These are phyloP conservation scores for Thuja plicata DNA, from an alignment of 83 land plant species.

Conservation along the genomic window DNA sequence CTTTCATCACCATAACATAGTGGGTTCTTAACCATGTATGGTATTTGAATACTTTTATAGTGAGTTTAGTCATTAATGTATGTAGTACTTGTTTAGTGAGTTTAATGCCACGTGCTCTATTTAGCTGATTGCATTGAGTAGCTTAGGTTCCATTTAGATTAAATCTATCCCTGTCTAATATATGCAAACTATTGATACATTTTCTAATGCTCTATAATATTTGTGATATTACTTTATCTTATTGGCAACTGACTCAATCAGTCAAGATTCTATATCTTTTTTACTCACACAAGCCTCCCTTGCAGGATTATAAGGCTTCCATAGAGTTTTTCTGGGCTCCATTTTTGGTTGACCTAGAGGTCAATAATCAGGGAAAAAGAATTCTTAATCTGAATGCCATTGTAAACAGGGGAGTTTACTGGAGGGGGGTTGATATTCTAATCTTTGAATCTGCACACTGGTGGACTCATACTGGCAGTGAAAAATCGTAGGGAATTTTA, in stretches of 20 bases:
- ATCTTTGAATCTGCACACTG: conserved; percentile 84
- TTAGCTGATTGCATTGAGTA: too few relatives aligned
- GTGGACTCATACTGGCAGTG: conserved; percentile 60
- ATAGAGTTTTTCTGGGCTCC: conserved; percentile 77
- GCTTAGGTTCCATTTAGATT: too few relatives aligned
- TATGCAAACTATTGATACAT: background rate
- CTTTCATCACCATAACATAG: background rate
- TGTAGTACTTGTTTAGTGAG: too few relatives aligned
- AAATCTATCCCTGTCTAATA: background rate
- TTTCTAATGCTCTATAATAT: background rate
- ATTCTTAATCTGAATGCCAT: conserved; percentile 53
- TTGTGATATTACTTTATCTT: background rate
- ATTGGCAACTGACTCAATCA: background rate
- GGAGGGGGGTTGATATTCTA: conserved; percentile 67
- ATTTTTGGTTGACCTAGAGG: conserved; percentile 47
- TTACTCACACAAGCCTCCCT: background rate
- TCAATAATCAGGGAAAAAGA: conserved; percentile 25
- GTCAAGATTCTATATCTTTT: background rate
- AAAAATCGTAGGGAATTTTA: conserved; percentile 5
- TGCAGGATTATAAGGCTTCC: conserved; percentile 63
- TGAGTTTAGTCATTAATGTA: too few relatives aligned
- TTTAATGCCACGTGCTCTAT: too few relatives aligned
- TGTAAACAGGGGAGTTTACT: conserved; percentile 54
- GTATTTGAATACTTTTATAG: background rate
- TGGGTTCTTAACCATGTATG: background rate